Evolutionary conservation across 192 early-diverging fungal species (phyloP).

Genomic region (Glomus cerebriforme): DNA sequence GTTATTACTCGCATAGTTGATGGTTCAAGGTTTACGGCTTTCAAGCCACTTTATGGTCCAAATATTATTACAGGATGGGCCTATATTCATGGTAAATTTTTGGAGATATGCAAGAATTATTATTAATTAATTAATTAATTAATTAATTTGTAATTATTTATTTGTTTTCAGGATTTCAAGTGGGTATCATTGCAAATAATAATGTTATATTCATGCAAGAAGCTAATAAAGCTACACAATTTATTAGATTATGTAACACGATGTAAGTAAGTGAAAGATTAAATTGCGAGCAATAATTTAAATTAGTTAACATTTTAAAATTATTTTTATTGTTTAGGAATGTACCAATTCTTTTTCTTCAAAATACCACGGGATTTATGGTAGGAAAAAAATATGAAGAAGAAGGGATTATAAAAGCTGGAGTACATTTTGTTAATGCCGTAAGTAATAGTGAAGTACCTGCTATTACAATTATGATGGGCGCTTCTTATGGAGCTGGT

Average conservation of each 20-base stretch:
- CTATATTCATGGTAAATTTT: constrained; percentile 54
- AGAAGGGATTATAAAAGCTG: constrained; percentile 72
- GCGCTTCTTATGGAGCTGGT: constrained; percentile 68
- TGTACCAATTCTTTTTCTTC: constrained; percentile 61
- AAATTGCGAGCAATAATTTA: background rate
- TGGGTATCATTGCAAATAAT: constrained; percentile 71
- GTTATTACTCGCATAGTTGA: constrained; percentile 68
- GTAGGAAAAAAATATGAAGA: constrained; percentile 68
- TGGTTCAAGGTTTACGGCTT: constrained; percentile 63
- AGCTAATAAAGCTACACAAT: constrained; percentile 71
- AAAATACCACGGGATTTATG: constrained; percentile 76
- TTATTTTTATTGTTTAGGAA: constrained; percentile 40
- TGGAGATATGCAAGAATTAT: background rate
- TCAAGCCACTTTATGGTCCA: constrained; percentile 67
- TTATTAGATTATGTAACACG: constrained; percentile 66
- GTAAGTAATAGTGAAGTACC: constrained; percentile 63
- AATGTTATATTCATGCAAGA: constrained; percentile 64
- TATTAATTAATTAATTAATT: background rate
- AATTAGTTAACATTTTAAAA: background rate
- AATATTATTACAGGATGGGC: constrained; percentile 69
- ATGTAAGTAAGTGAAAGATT: constrained; percentile 42
- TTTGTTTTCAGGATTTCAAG: constrained; percentile 44
- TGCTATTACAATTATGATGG: constrained; percentile 65
- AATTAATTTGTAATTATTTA: background rate
- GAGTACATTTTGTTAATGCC: constrained; percentile 67